phyloP scores from a whole-genome alignment of 2,329 filamentous ascomycete species.

The Lithohypha guttulata region DNA sequence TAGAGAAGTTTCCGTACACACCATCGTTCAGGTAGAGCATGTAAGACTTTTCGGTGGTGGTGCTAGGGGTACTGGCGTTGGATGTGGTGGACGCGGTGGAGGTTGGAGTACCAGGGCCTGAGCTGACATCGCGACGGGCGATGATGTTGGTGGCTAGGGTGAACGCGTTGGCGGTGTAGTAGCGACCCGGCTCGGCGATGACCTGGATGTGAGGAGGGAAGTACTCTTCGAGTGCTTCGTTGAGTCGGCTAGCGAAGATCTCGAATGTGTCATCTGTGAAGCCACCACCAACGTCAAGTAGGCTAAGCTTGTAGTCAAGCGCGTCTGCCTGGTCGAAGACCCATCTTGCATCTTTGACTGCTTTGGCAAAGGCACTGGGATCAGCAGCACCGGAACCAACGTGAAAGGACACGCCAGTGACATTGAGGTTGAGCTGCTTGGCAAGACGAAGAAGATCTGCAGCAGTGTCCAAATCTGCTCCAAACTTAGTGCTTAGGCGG shows the following conservation, averaged over 20 bases:
- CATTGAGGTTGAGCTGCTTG: slow-evolving; percentile 71
- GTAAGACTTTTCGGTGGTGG: slow-evolving; percentile 55
- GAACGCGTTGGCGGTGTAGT: slow-evolving; percentile 88
- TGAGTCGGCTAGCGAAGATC: slow-evolving; percentile 71
- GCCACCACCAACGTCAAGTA: slow-evolving; percentile 86
- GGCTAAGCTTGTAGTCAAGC: slow-evolving; percentile 71
- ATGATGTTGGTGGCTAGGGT: slow-evolving; percentile 94
- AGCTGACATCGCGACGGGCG: slow-evolving; percentile 76
- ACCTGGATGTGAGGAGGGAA: slow-evolving; percentile 75
- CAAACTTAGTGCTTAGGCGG: slow-evolving; percentile 94
- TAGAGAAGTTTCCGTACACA: slow-evolving; percentile 95
- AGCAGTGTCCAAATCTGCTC: slow-evolving; percentile 75
- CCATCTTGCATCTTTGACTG: slow-evolving; percentile 73
- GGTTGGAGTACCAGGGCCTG: slow-evolving; percentile 42
- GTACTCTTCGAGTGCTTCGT: slow-evolving; percentile 70
- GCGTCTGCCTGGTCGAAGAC: slow-evolving; percentile 78
- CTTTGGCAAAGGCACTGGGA: slow-evolving; percentile 80
- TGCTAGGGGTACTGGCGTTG: slow-evolving; percentile 26
- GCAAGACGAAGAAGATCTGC: slow-evolving; percentile 68
- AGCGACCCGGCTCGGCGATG: slow-evolving; percentile 93
- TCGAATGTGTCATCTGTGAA: slow-evolving; percentile 90
- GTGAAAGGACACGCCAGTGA: slow-evolving; percentile 95
- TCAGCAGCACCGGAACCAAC: slow-evolving; percentile 94
- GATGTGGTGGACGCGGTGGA: slow-evolving; percentile 8
- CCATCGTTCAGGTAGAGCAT: slow-evolving; percentile 98